Conservation (phyloP, 177 flowering plant genomes). For the Vitis hybrid region DNA sequence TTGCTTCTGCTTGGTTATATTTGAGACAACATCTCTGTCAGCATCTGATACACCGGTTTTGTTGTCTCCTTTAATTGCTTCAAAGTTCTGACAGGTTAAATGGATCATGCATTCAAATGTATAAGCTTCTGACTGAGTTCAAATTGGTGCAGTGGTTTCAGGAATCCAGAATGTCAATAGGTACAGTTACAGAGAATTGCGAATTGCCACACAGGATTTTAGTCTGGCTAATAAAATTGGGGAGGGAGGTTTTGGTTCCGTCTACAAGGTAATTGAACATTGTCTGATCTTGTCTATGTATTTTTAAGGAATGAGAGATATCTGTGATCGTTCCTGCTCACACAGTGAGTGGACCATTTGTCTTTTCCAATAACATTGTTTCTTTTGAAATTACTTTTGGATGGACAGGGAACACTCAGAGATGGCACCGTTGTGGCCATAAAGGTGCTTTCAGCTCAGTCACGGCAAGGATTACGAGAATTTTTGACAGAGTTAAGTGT, state of each 20-base stretch:
- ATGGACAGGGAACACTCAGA: conserved; percentile 48
- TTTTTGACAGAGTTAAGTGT: conserved; percentile 57
- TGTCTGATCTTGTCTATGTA: background rate
- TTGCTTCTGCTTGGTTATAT: too few relatives aligned
- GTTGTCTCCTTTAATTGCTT: too few relatives aligned
- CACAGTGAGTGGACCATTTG: background rate
- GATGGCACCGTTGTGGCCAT: conserved; percentile 54
- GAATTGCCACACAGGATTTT: conserved; percentile 41
- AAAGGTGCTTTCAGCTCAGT: conserved; percentile 59
- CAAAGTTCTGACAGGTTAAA: background rate
- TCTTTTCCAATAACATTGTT: background rate
- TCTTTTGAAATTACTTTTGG: background rate
- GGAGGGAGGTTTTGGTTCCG: conserved; percentile 68
- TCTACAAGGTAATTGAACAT: conserved; percentile 52
- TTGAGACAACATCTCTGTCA: too few relatives aligned
- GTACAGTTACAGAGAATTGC: conserved; percentile 43
- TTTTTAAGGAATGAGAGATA: background rate
- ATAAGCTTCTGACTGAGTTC: conserved; percentile 5
- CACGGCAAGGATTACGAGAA: conserved; percentile 56
- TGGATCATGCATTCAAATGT: background rate
- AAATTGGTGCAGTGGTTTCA: conserved; percentile 36
- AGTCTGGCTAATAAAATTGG: conserved; percentile 49
- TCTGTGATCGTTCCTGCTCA: background rate
- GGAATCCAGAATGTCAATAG: conserved; percentile 28
- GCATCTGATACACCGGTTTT: too few relatives aligned